Conservation (phyloP, 208 protist genomes). For the Trypanosoma avium region DNA sequence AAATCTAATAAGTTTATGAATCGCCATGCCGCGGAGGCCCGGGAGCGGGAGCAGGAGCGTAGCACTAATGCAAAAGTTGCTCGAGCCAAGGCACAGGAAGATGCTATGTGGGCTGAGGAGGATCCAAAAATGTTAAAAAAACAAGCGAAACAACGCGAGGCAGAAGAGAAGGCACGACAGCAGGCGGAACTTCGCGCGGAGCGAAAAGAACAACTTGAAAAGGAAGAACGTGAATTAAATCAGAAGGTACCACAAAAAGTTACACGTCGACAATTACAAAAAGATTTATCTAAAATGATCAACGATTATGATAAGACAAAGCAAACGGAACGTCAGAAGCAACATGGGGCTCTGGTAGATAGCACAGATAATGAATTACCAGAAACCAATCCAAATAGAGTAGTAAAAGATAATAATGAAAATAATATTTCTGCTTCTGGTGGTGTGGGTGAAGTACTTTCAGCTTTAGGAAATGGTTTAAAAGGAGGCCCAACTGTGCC, state of each 20-base stretch:
- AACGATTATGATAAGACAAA: constrained; percentile 76
- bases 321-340: constrained; percentile 29
- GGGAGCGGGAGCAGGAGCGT: constrained; percentile 67
- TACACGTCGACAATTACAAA: constrained; percentile 73
- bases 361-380: constrained; percentile 26
- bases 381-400: constrained; percentile 50
- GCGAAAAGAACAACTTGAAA: constrained; percentile 66
- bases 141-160: constrained; percentile 59
- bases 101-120: constrained; percentile 72
- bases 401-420: constrained; percentile 22
- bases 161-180: constrained; percentile 58
- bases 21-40: constrained; percentile 82
- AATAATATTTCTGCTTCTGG: constrained; percentile 45
- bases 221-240: constrained; percentile 70
- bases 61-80: constrained; percentile 27
- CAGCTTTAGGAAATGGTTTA: constrained; percentile 33
- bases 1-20: constrained; percentile 87
- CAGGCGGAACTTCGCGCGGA: constrained; percentile 50
- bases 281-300: constrained; percentile 85
- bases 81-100: constrained; percentile 46
- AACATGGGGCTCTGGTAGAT: constrained; percentile 26
- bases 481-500: constrained; percentile 12
- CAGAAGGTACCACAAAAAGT: constrained; percentile 74
- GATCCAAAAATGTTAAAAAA: constrained; percentile 64
- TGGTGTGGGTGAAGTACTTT: constrained; percentile 40